Evolutionary conservation across 2,329 filamentous ascomycete genomes (phyloP), one percentile per base, ranked within the genome.

Genomic region (Penicillium decumbens): DNA sequence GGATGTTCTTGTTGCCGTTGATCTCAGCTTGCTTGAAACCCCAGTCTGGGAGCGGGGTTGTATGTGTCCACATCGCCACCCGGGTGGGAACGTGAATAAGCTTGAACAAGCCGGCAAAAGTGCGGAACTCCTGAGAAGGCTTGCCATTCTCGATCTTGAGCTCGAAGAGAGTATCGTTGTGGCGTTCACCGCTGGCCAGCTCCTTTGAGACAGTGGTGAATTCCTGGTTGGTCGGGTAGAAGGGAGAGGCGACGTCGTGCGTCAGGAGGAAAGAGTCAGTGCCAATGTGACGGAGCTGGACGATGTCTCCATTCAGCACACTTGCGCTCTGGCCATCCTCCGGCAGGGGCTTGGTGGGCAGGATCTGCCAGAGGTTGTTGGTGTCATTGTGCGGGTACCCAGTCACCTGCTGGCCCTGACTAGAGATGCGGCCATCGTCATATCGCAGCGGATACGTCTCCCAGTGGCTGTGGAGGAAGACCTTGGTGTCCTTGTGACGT

Each of bases 21-120:
- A 98, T 96, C 70, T 98, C 93, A 65, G 95, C 92, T 72, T 98
- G 93, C 71, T 95, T 93, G 76, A 88, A 92, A 24, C 81, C 93
- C 93, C 93, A 98, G 3, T 98, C 93, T 4, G 93, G 93, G n/a
- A 98, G 82, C 43, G 93, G 89, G 51, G 84, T 93, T 30, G 87
- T 87, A 71, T 97, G 92, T 25, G 93, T 98, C 93, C 93, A 98
- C 92, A 98, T 95, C 58, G 93, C 92, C 43, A 98, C 93, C 71
- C 95, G 95, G 70, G 89, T 95, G 6, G 92, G 90, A 65, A 88
- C 83, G 72, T 98, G 93, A 61, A 98, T 82, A 52, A 98, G 80
- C 75, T 96, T 97, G 81, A 98, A 96, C 73, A 95, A 88, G 54
- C 89, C 86, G 8, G 92, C 85, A 67, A 95, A 81, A 54, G 87